Conservation (phyloP, 2,329 filamentous ascomycete genomes). For the Diaporthe eres region DNA sequence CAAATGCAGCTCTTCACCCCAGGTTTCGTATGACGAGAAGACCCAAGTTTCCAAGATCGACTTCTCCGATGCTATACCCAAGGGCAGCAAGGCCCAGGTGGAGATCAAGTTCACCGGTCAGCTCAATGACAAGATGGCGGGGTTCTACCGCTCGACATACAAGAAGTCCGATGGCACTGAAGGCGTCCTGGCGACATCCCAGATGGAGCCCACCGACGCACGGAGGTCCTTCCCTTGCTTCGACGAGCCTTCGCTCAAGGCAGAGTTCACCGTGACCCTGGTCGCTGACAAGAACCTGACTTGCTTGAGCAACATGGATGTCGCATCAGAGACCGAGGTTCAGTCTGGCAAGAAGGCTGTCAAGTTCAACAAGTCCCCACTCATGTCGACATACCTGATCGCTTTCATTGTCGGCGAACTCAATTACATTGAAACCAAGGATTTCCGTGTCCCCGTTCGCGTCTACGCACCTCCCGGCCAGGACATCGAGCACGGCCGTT, state of each 20-base stretch:
- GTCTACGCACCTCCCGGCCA: constrained; percentile 95
- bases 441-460: constrained; percentile 91
- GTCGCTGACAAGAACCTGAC: constrained; percentile 92
- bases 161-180: constrained; percentile 84
- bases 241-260: constrained; percentile 94
- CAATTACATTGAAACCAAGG: constrained; percentile 92
- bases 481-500: constrained; percentile 90
- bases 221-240: constrained; percentile 95
- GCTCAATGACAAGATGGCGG: constrained; percentile 91
- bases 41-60: constrained; percentile 86
- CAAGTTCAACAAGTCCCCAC: constrained; percentile 90
- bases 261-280: constrained; percentile 90
- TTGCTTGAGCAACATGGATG: constrained; percentile 97
- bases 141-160: constrained; percentile 92
- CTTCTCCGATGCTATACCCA: constrained; percentile 80
- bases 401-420: constrained; percentile 96
- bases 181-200: constrained; percentile 88
- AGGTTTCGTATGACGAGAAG: constrained; percentile 81
- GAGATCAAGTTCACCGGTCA: constrained; percentile 83
- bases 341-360: constrained; percentile 84
- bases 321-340: constrained; percentile 82
- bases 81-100: constrained; percentile 83
- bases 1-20: constrained; percentile 72
- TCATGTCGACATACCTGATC: constrained; percentile 96
- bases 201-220: constrained; percentile 97